phyloP scores from a whole-genome alignment of 2,329 filamentous ascomycete species.

The Teratosphaeria gauchensis region DNA sequence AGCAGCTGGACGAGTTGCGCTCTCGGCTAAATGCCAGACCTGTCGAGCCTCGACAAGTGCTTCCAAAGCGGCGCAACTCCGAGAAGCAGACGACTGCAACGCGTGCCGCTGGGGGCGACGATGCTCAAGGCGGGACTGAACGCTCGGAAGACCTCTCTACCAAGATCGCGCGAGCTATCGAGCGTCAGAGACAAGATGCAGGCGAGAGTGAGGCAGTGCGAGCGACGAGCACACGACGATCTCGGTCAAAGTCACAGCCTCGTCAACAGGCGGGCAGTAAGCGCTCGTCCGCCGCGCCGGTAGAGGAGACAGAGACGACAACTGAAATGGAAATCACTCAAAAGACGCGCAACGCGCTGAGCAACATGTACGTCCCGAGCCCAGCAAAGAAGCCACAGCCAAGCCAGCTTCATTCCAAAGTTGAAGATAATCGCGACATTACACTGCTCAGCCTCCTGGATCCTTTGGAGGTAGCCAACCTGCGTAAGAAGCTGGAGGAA shows the following conservation, averaged over 20 bases:
- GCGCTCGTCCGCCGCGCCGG: slow-evolving; percentile 11
- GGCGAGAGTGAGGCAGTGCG: not conserved
- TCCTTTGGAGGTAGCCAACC: slow-evolving; percentile 41
- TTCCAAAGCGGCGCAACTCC: not conserved
- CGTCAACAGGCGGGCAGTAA: slow-evolving; percentile 2
- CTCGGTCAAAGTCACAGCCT: slow-evolving; percentile 14
- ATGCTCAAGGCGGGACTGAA: not conserved
- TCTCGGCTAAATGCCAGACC: not conserved
- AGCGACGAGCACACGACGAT: slow-evolving; percentile 2
- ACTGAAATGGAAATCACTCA: slow-evolving; percentile 13
- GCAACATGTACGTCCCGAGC: slow-evolving; percentile 3
- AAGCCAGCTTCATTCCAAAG: not conserved
- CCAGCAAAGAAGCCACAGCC: slow-evolving; percentile 3
- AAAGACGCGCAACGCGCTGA: slow-evolving; percentile 7
- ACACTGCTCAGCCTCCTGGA: slow-evolving; percentile 49
- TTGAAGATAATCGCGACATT: slow-evolving; percentile 28
- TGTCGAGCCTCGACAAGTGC: not conserved
- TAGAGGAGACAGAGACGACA: slow-evolving; percentile 9
- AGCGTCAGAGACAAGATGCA: slow-evolving; percentile 14
- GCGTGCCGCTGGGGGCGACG: not conserved
- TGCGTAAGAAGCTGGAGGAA: slow-evolving; percentile 47
- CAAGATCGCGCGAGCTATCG: slow-evolving; percentile 21
- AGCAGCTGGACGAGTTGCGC: slow-evolving; percentile 30
- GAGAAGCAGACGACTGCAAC: not conserved
- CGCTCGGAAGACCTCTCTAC: slow-evolving; percentile 6